These are phyloP conservation scores for Wallacemonas collosoma DNA, from an alignment of 208 protist genomes.

Conservation along the genomic window DNA sequence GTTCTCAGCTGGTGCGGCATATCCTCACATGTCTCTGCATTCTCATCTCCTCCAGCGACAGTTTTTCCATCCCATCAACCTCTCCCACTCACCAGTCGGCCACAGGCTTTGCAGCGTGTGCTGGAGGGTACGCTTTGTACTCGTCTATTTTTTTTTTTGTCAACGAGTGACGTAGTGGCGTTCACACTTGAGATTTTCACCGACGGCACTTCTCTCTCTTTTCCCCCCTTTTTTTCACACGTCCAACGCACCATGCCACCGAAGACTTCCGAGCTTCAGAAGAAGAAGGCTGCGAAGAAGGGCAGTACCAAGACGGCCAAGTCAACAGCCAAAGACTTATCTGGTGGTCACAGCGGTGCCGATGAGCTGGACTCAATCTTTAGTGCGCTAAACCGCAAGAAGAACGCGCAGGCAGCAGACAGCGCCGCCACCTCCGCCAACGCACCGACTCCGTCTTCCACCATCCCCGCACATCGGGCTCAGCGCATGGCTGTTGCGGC, in stretches of 20 bases:
- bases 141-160: slow-evolving; percentile 2
- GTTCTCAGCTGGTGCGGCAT: no score
- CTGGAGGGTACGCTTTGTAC: background rate
- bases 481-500: background rate
- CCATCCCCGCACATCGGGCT: background rate
- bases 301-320: background rate
- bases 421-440: background rate
- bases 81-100: no score
- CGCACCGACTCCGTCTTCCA: background rate
- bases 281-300: slow-evolving; percentile 26
- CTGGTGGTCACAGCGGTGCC: background rate
- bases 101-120: no score
- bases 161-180: background rate
- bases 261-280: slow-evolving; percentile 5
- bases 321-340: background rate
- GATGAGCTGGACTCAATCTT: slow-evolving; percentile 8
- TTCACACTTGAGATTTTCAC: background rate
- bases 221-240: slow-evolving; percentile 7
- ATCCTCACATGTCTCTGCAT: no score
- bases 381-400: slow-evolving; percentile 8
- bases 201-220: background rate
- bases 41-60: no score
- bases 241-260: background rate
- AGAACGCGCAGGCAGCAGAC: background rate
- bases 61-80: no score